A percentile compares a stretch with the other conserved stretches of the same genome.
phyloP scores from a whole-genome alignment of 2,329 filamentous ascomycete species.

The Trichoderma sp. region DNA sequence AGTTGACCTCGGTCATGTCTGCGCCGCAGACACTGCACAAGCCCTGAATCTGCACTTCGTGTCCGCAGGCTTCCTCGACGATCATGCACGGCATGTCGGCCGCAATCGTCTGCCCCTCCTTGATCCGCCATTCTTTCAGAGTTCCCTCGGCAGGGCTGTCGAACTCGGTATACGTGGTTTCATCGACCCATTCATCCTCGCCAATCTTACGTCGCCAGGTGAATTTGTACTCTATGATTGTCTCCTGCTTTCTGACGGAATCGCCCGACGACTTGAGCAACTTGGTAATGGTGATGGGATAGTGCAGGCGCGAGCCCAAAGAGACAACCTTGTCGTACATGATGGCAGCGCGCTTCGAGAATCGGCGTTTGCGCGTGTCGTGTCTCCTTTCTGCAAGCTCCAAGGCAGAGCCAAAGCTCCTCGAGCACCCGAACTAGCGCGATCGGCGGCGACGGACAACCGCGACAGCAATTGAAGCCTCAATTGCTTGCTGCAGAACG shows the following conservation, averaged over 20 bases:
- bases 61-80: constrained; percentile 86
- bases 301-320: constrained; percentile 67
- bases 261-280: constrained; percentile 76
- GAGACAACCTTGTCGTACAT: constrained; percentile 45
- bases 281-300: constrained; percentile 89
- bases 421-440: constrained; percentile 9
- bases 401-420: background rate
- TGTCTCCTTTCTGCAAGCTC: background rate
- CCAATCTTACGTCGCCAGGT: constrained; percentile 73
- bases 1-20: constrained; percentile 90
- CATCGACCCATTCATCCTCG: constrained; percentile 58
- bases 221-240: constrained; percentile 84
- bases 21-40: constrained; percentile 91
- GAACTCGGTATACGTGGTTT: constrained; percentile 72
- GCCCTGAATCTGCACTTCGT: constrained; percentile 86
- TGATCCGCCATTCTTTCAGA: constrained; percentile 72
- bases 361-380: constrained; percentile 9
- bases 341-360: constrained; percentile 10
- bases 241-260: constrained; percentile 68
- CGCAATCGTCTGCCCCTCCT: constrained; percentile 61
- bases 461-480: background rate
- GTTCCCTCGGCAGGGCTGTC: constrained; percentile 80
- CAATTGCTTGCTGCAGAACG: constrained; percentile 18
- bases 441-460: constrained; percentile 1
- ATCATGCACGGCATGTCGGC: constrained; percentile 61